Conservation (phyloP, 2,329 filamentous ascomycete species). For the Helminthosporium solani region DNA sequence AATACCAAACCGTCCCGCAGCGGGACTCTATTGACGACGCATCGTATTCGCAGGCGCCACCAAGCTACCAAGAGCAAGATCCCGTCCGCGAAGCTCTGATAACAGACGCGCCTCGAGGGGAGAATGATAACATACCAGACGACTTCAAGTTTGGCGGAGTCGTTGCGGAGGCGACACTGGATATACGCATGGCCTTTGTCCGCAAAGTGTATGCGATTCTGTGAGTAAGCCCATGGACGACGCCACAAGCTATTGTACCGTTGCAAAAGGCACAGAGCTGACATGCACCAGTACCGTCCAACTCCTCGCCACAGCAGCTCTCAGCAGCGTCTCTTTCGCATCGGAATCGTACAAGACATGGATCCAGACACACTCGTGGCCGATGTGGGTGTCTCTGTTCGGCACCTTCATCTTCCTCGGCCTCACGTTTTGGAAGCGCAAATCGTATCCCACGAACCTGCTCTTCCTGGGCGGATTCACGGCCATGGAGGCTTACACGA, state of each 20-base stretch:
- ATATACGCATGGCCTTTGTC: constrained; percentile 95
- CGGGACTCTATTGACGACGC: constrained; percentile 78
- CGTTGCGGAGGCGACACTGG: constrained; percentile 88
- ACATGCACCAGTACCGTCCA: constrained; percentile 68
- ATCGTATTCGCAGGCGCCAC: constrained; percentile 72
- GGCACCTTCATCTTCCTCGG: constrained; percentile 39
- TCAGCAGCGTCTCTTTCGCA: constrained; percentile 85
- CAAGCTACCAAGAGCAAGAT: constrained; percentile 69
- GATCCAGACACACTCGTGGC: constrained; percentile 80
- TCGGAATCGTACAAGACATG: constrained; percentile 75
- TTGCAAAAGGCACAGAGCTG: constrained; percentile 8
- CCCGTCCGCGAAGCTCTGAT: constrained; percentile 61
- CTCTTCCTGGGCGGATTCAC: constrained; percentile 91
- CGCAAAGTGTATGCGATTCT: constrained; percentile 98
- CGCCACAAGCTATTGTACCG: background rate
- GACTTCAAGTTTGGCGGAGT: constrained; percentile 98
- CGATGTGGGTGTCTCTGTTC: constrained; percentile 79
- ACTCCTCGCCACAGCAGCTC: constrained; percentile 76
- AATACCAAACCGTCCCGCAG: constrained; percentile 80
- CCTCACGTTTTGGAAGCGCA: constrained; percentile 45
- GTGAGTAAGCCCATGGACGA: constrained; percentile 43
- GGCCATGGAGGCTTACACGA: constrained; percentile 85
- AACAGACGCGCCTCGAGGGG: constrained; percentile 66
- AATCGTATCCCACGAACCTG: constrained; percentile 87
- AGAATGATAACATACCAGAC: constrained; percentile 90